Conservation (phyloP, 2,329 filamentous ascomycete species). For the Corinectria fuckeliana region DNA sequence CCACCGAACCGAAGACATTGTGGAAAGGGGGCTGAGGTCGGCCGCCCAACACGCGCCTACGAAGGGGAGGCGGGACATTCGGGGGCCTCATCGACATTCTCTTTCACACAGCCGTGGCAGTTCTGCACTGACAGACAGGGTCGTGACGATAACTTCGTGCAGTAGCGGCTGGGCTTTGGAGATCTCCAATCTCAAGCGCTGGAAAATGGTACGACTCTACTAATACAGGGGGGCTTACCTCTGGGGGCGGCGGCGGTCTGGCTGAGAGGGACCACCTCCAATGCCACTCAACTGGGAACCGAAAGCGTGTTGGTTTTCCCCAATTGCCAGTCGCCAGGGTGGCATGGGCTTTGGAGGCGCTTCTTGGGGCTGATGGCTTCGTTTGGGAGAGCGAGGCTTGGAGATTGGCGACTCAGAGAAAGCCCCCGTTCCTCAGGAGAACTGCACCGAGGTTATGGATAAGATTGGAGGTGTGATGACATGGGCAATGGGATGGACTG, state of each 20-base stretch:
- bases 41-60: background rate
- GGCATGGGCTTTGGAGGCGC: slow-evolving; percentile 9
- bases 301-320: slow-evolving; percentile 12
- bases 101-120: slow-evolving; percentile 20
- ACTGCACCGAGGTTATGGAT: background rate
- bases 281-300: slow-evolving; percentile 30
- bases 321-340: slow-evolving; percentile 11
- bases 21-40: slow-evolving; percentile 1
- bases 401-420: slow-evolving; percentile 2
- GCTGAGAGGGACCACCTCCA: slow-evolving; percentile 25
- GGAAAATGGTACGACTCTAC: slow-evolving; percentile 40
- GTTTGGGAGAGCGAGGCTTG: slow-evolving; percentile 11
- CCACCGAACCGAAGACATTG: background rate
- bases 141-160: slow-evolving; percentile 33
- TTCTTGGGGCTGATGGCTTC: slow-evolving; percentile 10
- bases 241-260: slow-evolving; percentile 34
- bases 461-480: slow-evolving; percentile 1
- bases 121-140: slow-evolving; percentile 34
- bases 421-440: background rate
- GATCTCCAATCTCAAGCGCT: slow-evolving; percentile 39
- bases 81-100: slow-evolving; percentile 13
- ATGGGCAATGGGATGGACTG: slow-evolving; percentile 11
- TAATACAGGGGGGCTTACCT: slow-evolving; percentile 28
- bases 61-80: slow-evolving; percentile 24
- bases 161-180: slow-evolving; percentile 38